Percentiles rank a stretch among this genome's conserved stretches.
Evolutionary conservation across 345 rosid genomes (phyloP).

Genomic region (Populus simonii): DNA sequence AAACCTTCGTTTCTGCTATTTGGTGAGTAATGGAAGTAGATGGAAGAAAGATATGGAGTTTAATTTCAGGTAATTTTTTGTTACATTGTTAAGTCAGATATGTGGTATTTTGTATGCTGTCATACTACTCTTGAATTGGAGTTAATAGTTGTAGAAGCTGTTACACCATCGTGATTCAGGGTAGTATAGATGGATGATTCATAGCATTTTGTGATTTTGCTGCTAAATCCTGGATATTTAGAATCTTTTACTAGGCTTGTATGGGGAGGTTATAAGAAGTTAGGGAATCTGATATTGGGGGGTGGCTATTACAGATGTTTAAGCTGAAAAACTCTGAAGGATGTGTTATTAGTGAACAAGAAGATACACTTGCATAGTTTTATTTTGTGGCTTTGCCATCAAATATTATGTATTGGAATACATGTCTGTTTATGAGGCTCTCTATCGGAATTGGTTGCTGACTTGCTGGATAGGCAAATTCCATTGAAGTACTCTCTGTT

Average conservation of each 20-base stretch:
- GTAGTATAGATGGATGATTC: neutral
- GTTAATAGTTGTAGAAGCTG: neutral
- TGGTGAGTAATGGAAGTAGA: neutral
- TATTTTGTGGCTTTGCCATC: neutral
- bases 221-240: neutral
- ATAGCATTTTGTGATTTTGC: neutral
- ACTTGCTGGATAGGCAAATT: too few relatives aligned
- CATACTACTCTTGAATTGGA: neutral
- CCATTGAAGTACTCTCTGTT: too few relatives aligned
- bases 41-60: neutral
- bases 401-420: neutral
- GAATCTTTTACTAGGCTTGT: neutral
- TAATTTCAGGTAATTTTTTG: neutral
- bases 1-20: too few relatives aligned
- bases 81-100: neutral
- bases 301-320: neutral
- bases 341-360: neutral
- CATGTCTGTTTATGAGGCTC: neutral
- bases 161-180: neutral
- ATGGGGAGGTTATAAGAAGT: neutral
- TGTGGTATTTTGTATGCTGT: neutral
- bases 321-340: neutral
- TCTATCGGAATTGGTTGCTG: neutral
- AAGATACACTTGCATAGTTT: neutral
- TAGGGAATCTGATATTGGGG: neutral